Percentiles rank a stretch among this genome's conserved stretches.
Evolutionary conservation across 768 basidiomycete genomes (phyloP).

Genomic region (Roridomyces roridus): DNA sequence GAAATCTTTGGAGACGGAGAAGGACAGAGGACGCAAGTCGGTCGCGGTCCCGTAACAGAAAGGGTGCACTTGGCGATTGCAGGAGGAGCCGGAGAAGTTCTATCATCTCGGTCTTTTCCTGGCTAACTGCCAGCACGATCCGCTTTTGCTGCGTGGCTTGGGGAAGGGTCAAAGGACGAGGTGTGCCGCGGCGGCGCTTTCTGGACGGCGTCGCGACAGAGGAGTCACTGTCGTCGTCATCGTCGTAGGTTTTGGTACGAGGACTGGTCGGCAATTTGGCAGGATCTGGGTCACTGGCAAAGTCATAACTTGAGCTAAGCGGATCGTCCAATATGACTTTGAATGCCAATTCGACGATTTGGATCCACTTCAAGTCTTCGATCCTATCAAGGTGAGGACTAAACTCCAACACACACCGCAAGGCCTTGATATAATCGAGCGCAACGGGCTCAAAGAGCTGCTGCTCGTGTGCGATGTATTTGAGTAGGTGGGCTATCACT

Average conservation of each 20-base stretch:
- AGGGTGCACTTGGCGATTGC: slow-evolving; percentile 61
- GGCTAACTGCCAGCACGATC: slow-evolving; percentile 17
- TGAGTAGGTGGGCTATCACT: slow-evolving; percentile 68
- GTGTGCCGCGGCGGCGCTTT: slow-evolving; percentile 42
- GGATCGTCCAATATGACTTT: slow-evolving; percentile 76
- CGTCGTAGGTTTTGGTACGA: slow-evolving; percentile 19
- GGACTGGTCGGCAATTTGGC: slow-evolving; percentile 17
- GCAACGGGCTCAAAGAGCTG: slow-evolving; percentile 68
- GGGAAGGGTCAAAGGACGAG: not conserved
- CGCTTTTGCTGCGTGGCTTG: slow-evolving; percentile 1
- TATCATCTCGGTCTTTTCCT: slow-evolving; percentile 75
- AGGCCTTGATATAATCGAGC: slow-evolving; percentile 81
- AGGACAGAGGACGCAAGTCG: slow-evolving; percentile 62
- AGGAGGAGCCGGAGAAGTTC: slow-evolving; percentile 67
- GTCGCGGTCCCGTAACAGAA: slow-evolving; percentile 49
- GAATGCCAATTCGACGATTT: slow-evolving; percentile 73
- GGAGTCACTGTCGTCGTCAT: slow-evolving; percentile 27
- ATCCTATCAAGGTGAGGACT: slow-evolving; percentile 82
- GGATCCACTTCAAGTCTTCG: slow-evolving; percentile 67
- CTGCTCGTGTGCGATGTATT: slow-evolving; percentile 59
- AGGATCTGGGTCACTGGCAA: slow-evolving; percentile 34
- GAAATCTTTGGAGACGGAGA: slow-evolving; percentile 62
- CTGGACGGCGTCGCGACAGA: slow-evolving; percentile 33
- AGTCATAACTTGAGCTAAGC: slow-evolving; percentile 35
- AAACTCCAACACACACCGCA: slow-evolving; percentile 69